Conservation (phyloP, 805 yeast genomes). For the Candida caryicola region DNA sequence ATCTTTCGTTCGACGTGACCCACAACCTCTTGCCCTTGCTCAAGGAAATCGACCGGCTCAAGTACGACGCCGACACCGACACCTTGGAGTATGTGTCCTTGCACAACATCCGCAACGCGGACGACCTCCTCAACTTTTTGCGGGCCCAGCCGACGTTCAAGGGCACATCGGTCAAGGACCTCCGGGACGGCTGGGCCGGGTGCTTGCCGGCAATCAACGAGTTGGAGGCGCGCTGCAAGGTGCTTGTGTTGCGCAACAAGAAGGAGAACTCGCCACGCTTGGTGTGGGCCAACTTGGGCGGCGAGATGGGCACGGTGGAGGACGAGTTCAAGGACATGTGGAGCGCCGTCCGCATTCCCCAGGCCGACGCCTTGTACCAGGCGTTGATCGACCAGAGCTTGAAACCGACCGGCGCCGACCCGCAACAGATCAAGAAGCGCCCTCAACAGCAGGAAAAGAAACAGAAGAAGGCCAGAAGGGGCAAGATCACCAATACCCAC, state of each 20-base stretch:
- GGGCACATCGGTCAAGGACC: constrained; percentile 79
- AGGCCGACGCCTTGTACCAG: constrained; percentile 75
- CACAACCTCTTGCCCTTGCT: constrained; percentile 66
- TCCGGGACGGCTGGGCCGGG: constrained; percentile 92
- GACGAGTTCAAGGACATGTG: constrained; percentile 81
- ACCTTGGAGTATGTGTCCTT: constrained; percentile 85
- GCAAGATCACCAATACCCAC: constrained; percentile 93
- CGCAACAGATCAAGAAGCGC: constrained; percentile 78
- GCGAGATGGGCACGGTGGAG: constrained; percentile 68
- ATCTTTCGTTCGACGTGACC: constrained; percentile 61
- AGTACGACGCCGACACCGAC: constrained; percentile 55
- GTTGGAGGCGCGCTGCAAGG: constrained; percentile 71
- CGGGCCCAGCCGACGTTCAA: constrained; percentile 81
- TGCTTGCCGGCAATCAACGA: constrained; percentile 76
- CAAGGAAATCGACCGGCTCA: constrained; percentile 73
- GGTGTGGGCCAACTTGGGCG: constrained; percentile 86
- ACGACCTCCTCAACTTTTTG: constrained; percentile 70
- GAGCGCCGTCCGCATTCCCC: constrained; percentile 77
- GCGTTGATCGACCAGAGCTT: constrained; percentile 78
- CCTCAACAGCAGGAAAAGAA: constrained; percentile 61
- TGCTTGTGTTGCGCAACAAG: constrained; percentile 82
- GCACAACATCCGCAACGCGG: constrained; percentile 80
- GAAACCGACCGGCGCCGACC: constrained; percentile 97
- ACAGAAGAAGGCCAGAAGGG: constrained; percentile 87
- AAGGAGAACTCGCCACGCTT: constrained; percentile 92